Evolutionary conservation across 441 rosid genomes (phyloP), one percentile per base, ranked within the genome.

Genomic region (Geranium incanum): DNA sequence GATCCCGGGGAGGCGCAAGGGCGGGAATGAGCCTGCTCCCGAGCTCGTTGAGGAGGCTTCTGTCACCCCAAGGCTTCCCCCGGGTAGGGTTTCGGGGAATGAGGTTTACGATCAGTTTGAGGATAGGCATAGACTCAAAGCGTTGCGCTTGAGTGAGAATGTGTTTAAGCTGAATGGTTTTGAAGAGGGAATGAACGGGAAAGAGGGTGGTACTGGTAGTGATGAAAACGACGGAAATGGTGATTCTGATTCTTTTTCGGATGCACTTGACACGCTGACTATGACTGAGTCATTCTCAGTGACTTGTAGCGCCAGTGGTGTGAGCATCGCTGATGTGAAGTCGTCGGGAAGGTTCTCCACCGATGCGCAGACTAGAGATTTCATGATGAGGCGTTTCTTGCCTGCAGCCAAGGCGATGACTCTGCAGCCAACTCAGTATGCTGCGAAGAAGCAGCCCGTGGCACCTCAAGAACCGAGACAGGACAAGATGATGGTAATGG

Each of bases 331-430:
- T 18, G 89, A 86, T 48, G 72, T 69, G 43, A 78, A 86, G 74
- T 81, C 76, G 18, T 76, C 87, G 2, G 89, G 92, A 45, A 79
- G 84, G 48, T 84, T 84, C 75, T 76, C 86, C 2, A 81, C 79
- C 0, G 91, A 89, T 73, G 81, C 72, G 37, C 87, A 80, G 67
- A 82, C 87, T 60, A 84, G 83, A 18, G 95, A 94, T 76, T 87
- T 94, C 76, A 91, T 94, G 95, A 83, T 92, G 97, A 85, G 82
- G 11, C 93, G 99, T 41, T 94, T 94, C 89, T 85, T 91, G 77
- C 97, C 99, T n/a, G 99, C 99, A 41, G 95, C 99, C 63, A 88
- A 86, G 89, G 98, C 98, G 60, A 88, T 91, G 98, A 83, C 97
- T 68, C 72, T 85, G 73, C 83, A 82, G 75, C 80, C 82, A 67